phyloP scores from a whole-genome alignment of 441 rosid genomes.

The Arabidopsis lyrata region DNA sequence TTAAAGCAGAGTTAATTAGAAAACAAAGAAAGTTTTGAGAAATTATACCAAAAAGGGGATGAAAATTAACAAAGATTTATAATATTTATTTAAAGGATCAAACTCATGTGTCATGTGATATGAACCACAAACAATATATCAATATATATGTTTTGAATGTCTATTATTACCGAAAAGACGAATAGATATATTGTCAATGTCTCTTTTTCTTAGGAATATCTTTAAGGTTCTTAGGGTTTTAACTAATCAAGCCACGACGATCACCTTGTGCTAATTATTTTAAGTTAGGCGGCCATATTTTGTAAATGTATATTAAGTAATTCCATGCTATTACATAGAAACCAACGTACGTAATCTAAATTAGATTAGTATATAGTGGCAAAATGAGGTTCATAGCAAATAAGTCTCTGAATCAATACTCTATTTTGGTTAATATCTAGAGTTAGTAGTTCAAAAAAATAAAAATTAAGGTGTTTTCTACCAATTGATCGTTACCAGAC shows the following conservation, averaged over 20 bases:
- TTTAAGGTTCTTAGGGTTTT: neutral
- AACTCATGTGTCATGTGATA: neutral
- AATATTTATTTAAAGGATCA: neutral
- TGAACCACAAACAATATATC: neutral
- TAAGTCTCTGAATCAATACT: neutral
- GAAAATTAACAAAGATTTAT: neutral
- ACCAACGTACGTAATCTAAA: neutral
- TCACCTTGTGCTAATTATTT: constrained; percentile 7
- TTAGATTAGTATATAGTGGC: neutral
- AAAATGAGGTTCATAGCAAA: neutral
- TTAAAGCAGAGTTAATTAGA: neutral
- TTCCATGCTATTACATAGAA: neutral
- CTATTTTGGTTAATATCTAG: neutral
- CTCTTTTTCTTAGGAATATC: neutral
- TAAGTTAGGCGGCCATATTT: neutral
- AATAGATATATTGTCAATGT: constrained; percentile 13
- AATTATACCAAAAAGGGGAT: neutral
- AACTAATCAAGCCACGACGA: constrained; percentile 1
- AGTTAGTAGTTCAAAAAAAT: neutral
- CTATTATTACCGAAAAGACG: neutral
- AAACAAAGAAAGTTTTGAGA: neutral
- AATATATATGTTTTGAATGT: neutral
- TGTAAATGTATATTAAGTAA: neutral
- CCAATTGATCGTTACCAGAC: neutral
- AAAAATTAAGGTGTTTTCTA: neutral